phyloP scores from a whole-genome alignment of 768 basidiomycete species.

The Tulasnella calospora region DNA sequence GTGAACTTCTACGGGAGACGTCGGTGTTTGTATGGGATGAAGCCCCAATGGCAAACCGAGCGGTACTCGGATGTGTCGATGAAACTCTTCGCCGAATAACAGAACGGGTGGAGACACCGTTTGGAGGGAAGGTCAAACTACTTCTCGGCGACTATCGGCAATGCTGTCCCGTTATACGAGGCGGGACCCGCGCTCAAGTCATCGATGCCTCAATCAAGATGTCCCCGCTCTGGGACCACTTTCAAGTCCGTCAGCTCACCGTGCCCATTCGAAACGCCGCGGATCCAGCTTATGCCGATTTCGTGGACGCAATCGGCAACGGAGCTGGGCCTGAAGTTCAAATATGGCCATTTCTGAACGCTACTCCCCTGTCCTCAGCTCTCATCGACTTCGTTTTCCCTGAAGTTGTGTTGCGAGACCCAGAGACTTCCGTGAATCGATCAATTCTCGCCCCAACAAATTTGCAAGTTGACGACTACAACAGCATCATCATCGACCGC shows the following conservation, averaged over 20 bases:
- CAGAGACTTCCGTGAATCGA: conserved; percentile 34
- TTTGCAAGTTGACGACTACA: conserved; percentile 38
- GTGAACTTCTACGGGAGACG: conserved; percentile 37
- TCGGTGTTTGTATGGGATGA: conserved; percentile 43
- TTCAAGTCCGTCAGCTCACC: conserved; percentile 35
- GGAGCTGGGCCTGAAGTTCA: conserved; percentile 32
- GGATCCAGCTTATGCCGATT: conserved; percentile 29
- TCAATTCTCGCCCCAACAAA: conserved; percentile 43
- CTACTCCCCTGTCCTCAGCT: conserved; percentile 24
- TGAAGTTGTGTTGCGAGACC: conserved; percentile 32
- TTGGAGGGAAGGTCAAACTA: conserved; percentile 41
- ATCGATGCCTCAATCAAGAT: conserved; percentile 40
- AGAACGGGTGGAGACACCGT: conserved; percentile 33
- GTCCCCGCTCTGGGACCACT: conserved; percentile 37
- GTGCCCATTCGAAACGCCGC: conserved; percentile 40
- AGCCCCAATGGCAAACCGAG: conserved; percentile 42
- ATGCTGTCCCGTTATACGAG: conserved; percentile 39
- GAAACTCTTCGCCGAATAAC: conserved; percentile 36
- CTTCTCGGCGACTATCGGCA: conserved; percentile 43
- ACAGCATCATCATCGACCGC: conserved; percentile 35
- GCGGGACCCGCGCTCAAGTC: conserved; percentile 33
- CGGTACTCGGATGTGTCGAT: conserved; percentile 39
- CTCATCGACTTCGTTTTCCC: conserved; percentile 37
- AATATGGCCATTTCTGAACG: conserved; percentile 32
- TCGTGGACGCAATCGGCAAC: conserved; percentile 2